These are phyloP conservation scores for Kalmusia sp. DNA, from an alignment of 2,329 filamentous ascomycete genomes.

Conservation along the genomic window DNA sequence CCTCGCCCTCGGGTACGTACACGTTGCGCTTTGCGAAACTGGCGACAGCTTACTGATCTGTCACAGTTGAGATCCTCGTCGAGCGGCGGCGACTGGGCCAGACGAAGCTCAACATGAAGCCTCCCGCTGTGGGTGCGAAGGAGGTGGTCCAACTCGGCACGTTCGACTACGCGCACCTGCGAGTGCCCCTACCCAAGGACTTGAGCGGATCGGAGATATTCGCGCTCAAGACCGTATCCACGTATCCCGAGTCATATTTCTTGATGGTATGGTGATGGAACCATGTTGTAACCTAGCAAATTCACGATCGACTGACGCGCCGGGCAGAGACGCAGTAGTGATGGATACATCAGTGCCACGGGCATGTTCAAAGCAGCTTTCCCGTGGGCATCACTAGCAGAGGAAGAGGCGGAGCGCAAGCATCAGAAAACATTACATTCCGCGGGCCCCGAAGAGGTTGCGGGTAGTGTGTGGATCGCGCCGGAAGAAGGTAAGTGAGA, in stretches of 20 bases:
- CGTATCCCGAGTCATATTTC: conserved; percentile 88
- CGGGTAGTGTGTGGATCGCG: conserved; percentile 95
- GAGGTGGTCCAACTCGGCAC: conserved; percentile 80
- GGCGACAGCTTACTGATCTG: conserved; percentile 28
- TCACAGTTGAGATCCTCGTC: conserved; percentile 66
- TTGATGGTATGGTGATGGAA: conserved; percentile 71
- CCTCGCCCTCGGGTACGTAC: conserved; percentile 69
- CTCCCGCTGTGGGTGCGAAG: conserved; percentile 68
- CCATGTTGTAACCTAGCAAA: conserved; percentile 14
- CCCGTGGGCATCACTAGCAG: conserved; percentile 74
- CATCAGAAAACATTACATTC: conserved; percentile 84
- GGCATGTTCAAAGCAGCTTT: conserved; percentile 94
- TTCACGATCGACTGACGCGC: conserved; percentile 33
- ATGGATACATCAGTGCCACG: conserved; percentile 84
- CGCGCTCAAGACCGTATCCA: conserved; percentile 67
- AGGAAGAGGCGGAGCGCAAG: conserved; percentile 78
- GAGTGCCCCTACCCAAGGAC: conserved; percentile 89
- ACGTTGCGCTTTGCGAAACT: conserved; percentile 34
- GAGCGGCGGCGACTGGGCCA: conserved; percentile 87
- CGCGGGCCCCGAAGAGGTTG: conserved; percentile 89
- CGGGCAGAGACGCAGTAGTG: conserved; percentile 75
- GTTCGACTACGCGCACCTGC: conserved; percentile 96
- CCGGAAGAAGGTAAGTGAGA: conserved; percentile 68
- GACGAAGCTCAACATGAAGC: conserved; percentile 86
- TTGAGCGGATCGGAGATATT: conserved; percentile 90